Percentiles rank a stretch among this genome's conserved stretches.
These are phyloP conservation scores for Nemania diffusa DNA, from an alignment of 2,329 filamentous ascomycete genomes.

Conservation along the genomic window DNA sequence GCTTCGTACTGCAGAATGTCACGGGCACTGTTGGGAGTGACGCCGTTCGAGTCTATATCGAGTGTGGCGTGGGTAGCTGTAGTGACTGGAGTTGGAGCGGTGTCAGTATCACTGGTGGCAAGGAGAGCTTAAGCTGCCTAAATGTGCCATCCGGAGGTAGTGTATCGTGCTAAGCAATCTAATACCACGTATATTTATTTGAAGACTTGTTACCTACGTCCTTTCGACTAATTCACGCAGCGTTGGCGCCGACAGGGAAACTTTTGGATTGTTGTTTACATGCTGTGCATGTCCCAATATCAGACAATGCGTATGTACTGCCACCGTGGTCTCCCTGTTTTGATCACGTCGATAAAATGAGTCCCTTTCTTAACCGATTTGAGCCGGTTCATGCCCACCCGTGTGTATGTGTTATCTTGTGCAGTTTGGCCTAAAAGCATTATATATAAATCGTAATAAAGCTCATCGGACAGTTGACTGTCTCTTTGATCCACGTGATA, in stretches of 20 bases:
- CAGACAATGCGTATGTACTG: constrained; percentile 23
- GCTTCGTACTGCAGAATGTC: constrained; percentile 55
- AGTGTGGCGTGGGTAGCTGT: constrained; percentile 53
- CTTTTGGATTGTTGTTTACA: no score
- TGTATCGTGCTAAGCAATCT: constrained; percentile 38
- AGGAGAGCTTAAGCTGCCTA: constrained; percentile 68
- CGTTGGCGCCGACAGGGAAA: not conserved
- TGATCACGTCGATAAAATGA: not conserved
- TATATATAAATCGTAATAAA: constrained; percentile 6
- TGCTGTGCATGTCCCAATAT: no score
- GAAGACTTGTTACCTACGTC: not conserved
- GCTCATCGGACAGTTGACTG: not conserved
- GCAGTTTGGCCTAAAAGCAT: constrained; percentile 10
- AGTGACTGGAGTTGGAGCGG: constrained; percentile 51
- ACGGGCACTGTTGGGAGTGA: constrained; percentile 51
- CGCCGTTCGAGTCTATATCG: constrained; percentile 52
- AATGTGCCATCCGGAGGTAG: constrained; percentile 50
- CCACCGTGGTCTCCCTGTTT: constrained; percentile 28
- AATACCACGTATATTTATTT: not conserved
- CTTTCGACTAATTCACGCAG: not conserved
- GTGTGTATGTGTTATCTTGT: constrained; percentile 4
- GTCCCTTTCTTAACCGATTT: not conserved
- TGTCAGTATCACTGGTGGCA: constrained; percentile 53
- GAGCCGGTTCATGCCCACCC: constrained; percentile 8
- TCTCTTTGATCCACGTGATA: fast-evolving